Base-by-base conservation (phyloP, 768 basidiomycete genomes). In the Nidularia sp. region DNA sequence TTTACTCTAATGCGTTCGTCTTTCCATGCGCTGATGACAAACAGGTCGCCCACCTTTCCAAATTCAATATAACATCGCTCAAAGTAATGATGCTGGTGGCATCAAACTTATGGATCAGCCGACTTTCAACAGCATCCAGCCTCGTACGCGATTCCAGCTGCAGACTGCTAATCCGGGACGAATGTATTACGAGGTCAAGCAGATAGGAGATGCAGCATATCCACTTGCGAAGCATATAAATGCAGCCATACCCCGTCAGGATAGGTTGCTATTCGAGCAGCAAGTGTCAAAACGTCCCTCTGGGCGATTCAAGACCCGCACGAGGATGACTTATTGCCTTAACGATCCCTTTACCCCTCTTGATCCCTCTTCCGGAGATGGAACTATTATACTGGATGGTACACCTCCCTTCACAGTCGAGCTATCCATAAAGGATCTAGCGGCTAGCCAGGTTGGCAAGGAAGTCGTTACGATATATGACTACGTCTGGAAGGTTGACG, bases 11-110 rank as follows among this genome's bases (percentile, higher is more conserved):
- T 36, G 6, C 5, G 36, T 29, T 18, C 18, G 18, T 18, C 18
- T 39, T 0, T 45, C 32, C 44, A 18, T 53, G 34, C 34, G 5
- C 25, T 45, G 32, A n/a, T 32, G n/a, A 29, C 8, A 13, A 42
- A 29, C 59, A 90, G 94, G 94, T 48, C 84, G 85, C 18, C 85
- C 92, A n/a, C 94, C 94, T 0, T 98, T 95, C 80, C 87, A 96
- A 64, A 85, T 96, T 55, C 86, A 82, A 79, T 97, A 95, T 67
- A 89, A 91, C 57, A 82, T 93, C 50, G 90, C 87, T 1, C 79
- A 81, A 63, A 78, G 85, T 48, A 77, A 73, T 49, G 87, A 86
- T 6, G 71, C 73, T 13, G 88, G 90, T 3, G 86, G 83, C 5
- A 88, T 83, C 1, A 81, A 75, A 55, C 75, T 92, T 45, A 70